Evolutionary conservation across 169 alveolate genomes (phyloP).

Genomic region (Eimeria nieschulzi): DNA sequence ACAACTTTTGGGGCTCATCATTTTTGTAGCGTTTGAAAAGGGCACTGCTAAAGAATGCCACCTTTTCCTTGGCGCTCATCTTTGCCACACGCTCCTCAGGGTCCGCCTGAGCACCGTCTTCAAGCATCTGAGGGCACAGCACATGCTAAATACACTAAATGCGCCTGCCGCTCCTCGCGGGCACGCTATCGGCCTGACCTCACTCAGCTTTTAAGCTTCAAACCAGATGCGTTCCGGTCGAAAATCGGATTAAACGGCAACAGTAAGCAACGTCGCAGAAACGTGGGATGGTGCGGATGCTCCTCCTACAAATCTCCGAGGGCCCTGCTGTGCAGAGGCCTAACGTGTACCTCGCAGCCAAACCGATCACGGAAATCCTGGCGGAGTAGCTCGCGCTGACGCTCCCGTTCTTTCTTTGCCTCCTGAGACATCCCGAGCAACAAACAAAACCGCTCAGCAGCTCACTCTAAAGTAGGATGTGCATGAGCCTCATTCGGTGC

Average conservation of each 20-base stretch:
- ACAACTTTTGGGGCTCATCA: slow-evolving; percentile 72
- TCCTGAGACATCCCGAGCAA: slow-evolving; percentile 38
- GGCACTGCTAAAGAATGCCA: slow-evolving; percentile 80
- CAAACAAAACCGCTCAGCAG: neutral
- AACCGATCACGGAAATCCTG: slow-evolving; percentile 81
- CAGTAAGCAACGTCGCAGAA: neutral
- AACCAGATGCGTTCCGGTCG: no score
- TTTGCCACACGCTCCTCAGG: slow-evolving; percentile 61
- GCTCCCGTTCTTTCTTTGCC: slow-evolving; percentile 79
- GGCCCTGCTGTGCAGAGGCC: neutral
- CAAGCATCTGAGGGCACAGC: slow-evolving; percentile 70
- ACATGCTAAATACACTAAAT: neutral
- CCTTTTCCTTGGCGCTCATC: slow-evolving; percentile 77
- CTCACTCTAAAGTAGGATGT: no score
- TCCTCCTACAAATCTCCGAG: neutral
- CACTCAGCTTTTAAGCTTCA: no score
- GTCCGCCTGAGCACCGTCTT: slow-evolving; percentile 55
- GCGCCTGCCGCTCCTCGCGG: no score
- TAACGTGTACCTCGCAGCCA: slow-evolving; percentile 76
- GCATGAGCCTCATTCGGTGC: no score
- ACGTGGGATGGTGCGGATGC: neutral
- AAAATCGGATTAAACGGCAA: neutral
- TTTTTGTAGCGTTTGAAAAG: slow-evolving; percentile 76
- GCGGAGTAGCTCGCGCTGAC: slow-evolving; percentile 78
- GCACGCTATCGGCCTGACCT: no score